Base-by-base conservation (phyloP, 176 grass and related monocot species). In the Elaeis guineensis region DNA sequence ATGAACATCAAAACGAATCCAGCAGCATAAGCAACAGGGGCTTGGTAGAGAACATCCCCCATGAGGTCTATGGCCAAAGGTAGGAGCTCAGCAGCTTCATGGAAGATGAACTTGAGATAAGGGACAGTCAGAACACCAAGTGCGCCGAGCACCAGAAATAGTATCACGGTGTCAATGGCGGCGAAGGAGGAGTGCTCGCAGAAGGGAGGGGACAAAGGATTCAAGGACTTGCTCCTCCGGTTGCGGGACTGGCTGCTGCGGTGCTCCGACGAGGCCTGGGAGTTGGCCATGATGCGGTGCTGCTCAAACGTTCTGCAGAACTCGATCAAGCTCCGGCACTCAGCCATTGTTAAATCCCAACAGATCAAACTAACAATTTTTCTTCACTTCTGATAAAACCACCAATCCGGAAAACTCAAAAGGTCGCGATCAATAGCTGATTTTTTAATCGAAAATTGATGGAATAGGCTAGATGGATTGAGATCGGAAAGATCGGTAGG, bases 301-400 rank as follows among this genome's bases (percentile, higher is more conserved):
- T 91, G 87, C 81, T 97, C 92, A 75, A 97, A 97, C 25, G 84
- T 83, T 30, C 92, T 80, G 29, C 89, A 86, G 81, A 97, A 97
- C 85, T 97, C 92, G 75, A 91, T 83, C 72, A 97, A 78, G 74
- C 92, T 97, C 72, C 92, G 83, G 78, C 92, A 97, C 65, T 97
- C 87, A 18, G 83, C 92, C 92, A 97, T 97, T 19, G 24, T 1
- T 44, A 44, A 44, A 44, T 44, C 35, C 35, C 35, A 44, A 44
- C 35, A 44, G 35, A 35, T 35, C 35, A 2, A 44, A 6, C 35
- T 44, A 44, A 2, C 35, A 44, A 44, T 3, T 44, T 39, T 39
- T 12, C 35, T 39, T 39, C 8, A 12, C 9, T 44, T 44, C 11
- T 12, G 35, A 44, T 44, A 12, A 44, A 44, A 44, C 35, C 8